Evolutionary conservation across 2,329 filamentous ascomycete genomes (phyloP), one percentile per base, ranked within the genome.

Genomic region (Colletotrichum melonis): DNA sequence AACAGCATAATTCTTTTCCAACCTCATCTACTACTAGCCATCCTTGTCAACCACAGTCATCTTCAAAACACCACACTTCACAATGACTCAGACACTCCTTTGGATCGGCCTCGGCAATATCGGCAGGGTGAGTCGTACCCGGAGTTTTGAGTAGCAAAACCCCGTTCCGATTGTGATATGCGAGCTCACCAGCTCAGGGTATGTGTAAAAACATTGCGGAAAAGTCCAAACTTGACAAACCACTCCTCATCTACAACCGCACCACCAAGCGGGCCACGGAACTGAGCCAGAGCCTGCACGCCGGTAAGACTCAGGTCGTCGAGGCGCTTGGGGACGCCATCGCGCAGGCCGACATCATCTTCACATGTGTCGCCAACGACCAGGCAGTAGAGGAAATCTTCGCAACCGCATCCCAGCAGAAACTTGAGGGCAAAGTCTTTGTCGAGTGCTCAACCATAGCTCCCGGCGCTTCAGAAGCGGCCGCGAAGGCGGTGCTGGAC

Each of bases 81-180:
- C 67, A 58, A 91, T 91, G 89, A 84, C 88, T 56, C 86, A 88
- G 70, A 90, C 89, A 82, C 79, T 97, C 64, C 88, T 94, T 77
- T 97, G 92, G 91, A 91, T 97, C 67, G 95, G 95, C 70, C 88
- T 97, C 63, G 95, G 95, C 65, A 97, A 97, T 81, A 97, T 97
- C 91, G 95, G 94, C 76, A 89, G 92, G 79, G 93, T 93, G 85
- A 85, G 89, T 83, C 32, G 35, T 54, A 7, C n/a, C 58, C 42
- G 67, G 19, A 59, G 19, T 57, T 56, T 35, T 62, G 35, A n/a
- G 30, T 5, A 67, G 16, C 32, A n/a, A 55, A 22, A 72, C 74
- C 60, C 22, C 72, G 73, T 74, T 72, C 71, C 80, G 69, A 74
- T 54, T 49, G n/a, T 70, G 22, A 35, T 30, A 66, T 12, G 9